Percentiles rank a stretch among this genome's conserved stretches.
These are phyloP conservation scores for Athelia sp. DNA, from an alignment of 1,284 basidiomycete genomes.

Conservation along the genomic window DNA sequence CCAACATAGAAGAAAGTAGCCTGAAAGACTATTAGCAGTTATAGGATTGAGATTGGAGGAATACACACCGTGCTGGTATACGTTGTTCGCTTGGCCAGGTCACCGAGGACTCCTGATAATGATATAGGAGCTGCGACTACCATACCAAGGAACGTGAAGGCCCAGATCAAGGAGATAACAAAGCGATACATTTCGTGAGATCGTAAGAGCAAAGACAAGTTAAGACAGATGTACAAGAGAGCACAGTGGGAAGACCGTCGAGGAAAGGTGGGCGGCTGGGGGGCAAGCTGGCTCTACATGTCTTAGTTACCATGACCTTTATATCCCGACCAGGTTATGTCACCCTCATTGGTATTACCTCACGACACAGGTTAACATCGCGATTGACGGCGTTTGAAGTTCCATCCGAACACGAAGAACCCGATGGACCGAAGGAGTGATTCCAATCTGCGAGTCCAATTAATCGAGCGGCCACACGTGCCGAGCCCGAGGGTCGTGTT, in stretches of 20 bases:
- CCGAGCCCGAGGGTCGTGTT: too few species aligned
- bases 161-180: slow-evolving; percentile 24
- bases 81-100: slow-evolving; percentile 43
- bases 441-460: too few species aligned
- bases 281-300: slow-evolving; percentile 2
- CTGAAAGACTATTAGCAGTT: slow-evolving; percentile 16
- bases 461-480: too few species aligned
- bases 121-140: slow-evolving; percentile 45
- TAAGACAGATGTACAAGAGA: background rate
- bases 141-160: slow-evolving; percentile 39
- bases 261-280: slow-evolving; percentile 4
- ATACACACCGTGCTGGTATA: slow-evolving; percentile 42
- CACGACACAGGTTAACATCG: background rate
- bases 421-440: too few species aligned
- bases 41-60: slow-evolving; percentile 4
- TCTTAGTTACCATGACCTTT: background rate
- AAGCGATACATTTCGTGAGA: slow-evolving; percentile 28
- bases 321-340: background rate
- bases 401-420: too few species aligned
- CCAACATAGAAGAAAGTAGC: slow-evolving; percentile 37
- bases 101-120: slow-evolving; percentile 17
- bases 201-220: slow-evolving; percentile 3
- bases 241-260: background rate
- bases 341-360: background rate
- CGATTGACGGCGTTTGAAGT: too few species aligned